These are phyloP conservation scores for Lodderomyces margitis DNA, from an alignment of 1,139 yeast species.

Conservation along the genomic window DNA sequence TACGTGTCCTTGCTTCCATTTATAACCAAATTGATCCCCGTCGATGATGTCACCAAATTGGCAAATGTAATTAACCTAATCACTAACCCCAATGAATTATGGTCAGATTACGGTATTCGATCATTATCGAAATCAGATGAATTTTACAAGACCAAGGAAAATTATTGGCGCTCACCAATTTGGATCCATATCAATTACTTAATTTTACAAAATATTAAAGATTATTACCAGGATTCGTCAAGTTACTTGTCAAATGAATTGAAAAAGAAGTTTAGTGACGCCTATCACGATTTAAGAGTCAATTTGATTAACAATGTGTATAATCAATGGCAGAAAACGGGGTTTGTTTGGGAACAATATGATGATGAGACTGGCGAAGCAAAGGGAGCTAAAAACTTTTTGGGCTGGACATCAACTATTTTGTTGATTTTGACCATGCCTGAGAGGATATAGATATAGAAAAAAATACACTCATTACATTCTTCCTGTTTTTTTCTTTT, in stretches of 20 bases:
- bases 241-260: slow-evolving; percentile 26
- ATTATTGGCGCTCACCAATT: slow-evolving; percentile 94
- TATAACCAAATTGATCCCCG: slow-evolving; percentile 64
- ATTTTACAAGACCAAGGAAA: slow-evolving; percentile 73
- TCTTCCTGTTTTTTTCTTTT: not conserved
- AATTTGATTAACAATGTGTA: slow-evolving; percentile 70
- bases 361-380: slow-evolving; percentile 74
- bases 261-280: slow-evolving; percentile 29
- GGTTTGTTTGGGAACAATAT: slow-evolving; percentile 91
- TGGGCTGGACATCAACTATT: slow-evolving; percentile 92
- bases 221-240: slow-evolving; percentile 40
- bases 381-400: slow-evolving; percentile 82
- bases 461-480: slow-evolving; percentile 1
- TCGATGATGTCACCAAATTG: slow-evolving; percentile 48
- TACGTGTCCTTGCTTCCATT: slow-evolving; percentile 87
- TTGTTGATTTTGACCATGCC: slow-evolving; percentile 84
- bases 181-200: slow-evolving; percentile 93
- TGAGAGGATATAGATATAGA: slow-evolving; percentile 24
- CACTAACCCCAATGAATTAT: slow-evolving; percentile 68
- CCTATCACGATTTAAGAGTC: slow-evolving; percentile 58
- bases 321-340: slow-evolving; percentile 68
- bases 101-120: slow-evolving; percentile 79
- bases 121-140: slow-evolving; percentile 72
- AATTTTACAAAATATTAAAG: slow-evolving; percentile 63
- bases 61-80: slow-evolving; percentile 54